These are phyloP conservation scores for Diaporthe citri DNA, from an alignment of 2,329 filamentous ascomycete genomes.

Conservation along the genomic window DNA sequence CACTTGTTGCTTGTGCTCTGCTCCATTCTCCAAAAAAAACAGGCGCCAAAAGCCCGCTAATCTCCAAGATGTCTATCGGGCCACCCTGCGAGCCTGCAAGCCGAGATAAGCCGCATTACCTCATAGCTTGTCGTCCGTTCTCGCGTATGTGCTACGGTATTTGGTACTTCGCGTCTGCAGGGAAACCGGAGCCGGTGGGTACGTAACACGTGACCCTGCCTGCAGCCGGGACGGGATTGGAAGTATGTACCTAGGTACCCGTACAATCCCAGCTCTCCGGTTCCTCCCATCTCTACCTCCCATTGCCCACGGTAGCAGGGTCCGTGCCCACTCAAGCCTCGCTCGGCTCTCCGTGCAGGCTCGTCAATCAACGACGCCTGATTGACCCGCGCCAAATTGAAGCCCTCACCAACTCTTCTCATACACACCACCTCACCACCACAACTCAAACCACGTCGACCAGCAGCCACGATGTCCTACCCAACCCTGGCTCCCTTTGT, in stretches of 20 bases:
- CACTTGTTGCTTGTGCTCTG: background rate
- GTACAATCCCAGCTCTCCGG: slow-evolving; percentile 20
- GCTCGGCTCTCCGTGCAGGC: slow-evolving; percentile 11
- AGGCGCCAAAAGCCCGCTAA: background rate
- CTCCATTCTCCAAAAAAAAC: slow-evolving; percentile 1
- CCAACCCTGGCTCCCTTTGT: slow-evolving; percentile 82
- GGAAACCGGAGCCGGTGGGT: background rate
- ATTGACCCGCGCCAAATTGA: slow-evolving; percentile 39
- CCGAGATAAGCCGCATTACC: slow-evolving; percentile 28
- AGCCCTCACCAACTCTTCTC: slow-evolving; percentile 42
- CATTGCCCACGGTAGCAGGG: background rate
- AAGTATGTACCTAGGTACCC: background rate
- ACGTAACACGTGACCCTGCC: background rate
- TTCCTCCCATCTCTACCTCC: slow-evolving; percentile 23
- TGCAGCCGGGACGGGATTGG: background rate
- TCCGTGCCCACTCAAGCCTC: slow-evolving; percentile 25
- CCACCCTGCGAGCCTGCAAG: slow-evolving; percentile 13
- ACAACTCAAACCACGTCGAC: slow-evolving; percentile 38
- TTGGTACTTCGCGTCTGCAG: background rate
- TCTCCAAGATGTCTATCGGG: slow-evolving; percentile 16
- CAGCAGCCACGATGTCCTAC: slow-evolving; percentile 72
- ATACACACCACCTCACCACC: slow-evolving; percentile 41
- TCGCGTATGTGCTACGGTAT: background rate
- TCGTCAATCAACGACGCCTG: slow-evolving; percentile 35
- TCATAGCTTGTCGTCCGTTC: slow-evolving; percentile 21